These are phyloP conservation scores for Candida rishiriensis DNA, from an alignment of 805 yeast species.

Conservation along the genomic window DNA sequence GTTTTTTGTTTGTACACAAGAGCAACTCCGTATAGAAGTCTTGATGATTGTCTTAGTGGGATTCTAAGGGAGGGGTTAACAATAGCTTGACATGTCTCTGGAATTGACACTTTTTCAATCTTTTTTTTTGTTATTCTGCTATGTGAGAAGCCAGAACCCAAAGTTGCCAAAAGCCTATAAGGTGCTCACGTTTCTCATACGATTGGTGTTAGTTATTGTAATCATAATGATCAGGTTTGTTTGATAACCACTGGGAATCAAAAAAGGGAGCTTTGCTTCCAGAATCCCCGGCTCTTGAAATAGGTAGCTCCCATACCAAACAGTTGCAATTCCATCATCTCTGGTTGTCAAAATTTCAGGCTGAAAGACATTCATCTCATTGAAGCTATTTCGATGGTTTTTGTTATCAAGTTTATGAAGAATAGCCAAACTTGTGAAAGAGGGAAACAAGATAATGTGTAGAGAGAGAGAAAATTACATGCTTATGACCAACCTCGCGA, in stretches of 20 bases:
- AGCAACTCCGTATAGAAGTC: slow-evolving; percentile 44
- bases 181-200: neutral
- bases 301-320: slow-evolving; percentile 28
- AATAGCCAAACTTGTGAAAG: slow-evolving; percentile 14
- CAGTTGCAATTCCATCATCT: slow-evolving; percentile 24
- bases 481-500: too few relatives aligned
- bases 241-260: neutral
- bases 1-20: slow-evolving; percentile 46
- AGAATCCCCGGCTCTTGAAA: neutral
- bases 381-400: neutral
- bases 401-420: neutral
- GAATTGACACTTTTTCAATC: slow-evolving; percentile 36
- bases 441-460: slow-evolving; percentile 12
- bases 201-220: neutral
- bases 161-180: slow-evolving; percentile 27
- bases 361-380: slow-evolving; percentile 5
- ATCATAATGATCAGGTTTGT: neutral
- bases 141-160: slow-evolving; percentile 21
- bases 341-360: slow-evolving; percentile 16
- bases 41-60: slow-evolving; percentile 36
- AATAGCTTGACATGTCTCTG: slow-evolving; percentile 35
- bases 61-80: slow-evolving; percentile 12
- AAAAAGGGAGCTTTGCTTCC: neutral
- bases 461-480: too few relatives aligned
- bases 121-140: slow-evolving; percentile 27